Evolutionary conservation across 2,329 filamentous ascomycete species (phyloP), one percentile per base, ranked within the genome.

Genomic region (Thelonectria blattea): DNA sequence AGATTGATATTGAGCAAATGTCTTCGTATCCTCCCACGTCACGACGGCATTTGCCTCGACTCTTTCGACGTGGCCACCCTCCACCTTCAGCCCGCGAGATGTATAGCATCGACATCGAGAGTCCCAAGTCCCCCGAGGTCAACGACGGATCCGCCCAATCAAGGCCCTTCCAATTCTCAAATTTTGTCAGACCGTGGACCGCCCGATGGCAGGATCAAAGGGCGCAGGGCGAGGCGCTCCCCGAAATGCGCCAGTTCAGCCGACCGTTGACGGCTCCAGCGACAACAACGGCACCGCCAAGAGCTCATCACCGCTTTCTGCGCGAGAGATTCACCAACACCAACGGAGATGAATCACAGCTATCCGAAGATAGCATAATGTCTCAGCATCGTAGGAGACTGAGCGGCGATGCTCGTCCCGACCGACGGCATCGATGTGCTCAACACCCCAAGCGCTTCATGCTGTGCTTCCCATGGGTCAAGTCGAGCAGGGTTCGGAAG

Each of bases 381-480:
- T 45, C 12, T 27, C 45, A 24, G n/a, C 48, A 54, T 27, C 18
- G 41, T 1, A 43, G 49, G 9, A 52, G 41, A 14, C 15, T 18
- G 41, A 58, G 55, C 17, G n/a, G 42, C 18, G 39, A n/a, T 30
- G 22, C 7, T 17, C 37, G 27, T 11, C 18, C 14, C 3, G 52
- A 27, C 10, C 30, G 17, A 50, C 41, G 30, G 24, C 56, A 51
- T 30, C 43, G 46, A n/a, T 37, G 61, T 57, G 57, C 61, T 60
- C 58, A 55, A n/a, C 66, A 61, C n/a, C 68, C 68, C n/a, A 80
- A 77, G 50, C 74, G 73, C 14, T 85, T 86, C 59, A 65, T 86
- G 4, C 81, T 81, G 57, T 87, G 84, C 69, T 80, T 85, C 56
- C 83, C 85, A 3, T 82, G 81, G 76, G 72, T 88, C 52, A 80